Base-by-base conservation (phyloP, 495 filamentous ascomycete species). In the Xylaria scruposa region DNA sequence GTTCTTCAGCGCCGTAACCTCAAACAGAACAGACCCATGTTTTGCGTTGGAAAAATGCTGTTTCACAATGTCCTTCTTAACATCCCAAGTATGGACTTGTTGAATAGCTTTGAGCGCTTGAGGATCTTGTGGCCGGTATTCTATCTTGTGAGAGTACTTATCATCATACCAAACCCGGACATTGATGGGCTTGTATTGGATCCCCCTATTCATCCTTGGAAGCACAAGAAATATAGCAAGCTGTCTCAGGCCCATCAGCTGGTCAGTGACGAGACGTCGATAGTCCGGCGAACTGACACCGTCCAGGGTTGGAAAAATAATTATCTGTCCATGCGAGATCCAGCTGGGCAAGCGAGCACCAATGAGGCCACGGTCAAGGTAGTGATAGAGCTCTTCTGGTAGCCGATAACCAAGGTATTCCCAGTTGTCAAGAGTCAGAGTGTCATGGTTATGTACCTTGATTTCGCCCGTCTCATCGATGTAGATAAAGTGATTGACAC, bases 341-440 rank as follows among this genome's bases (percentile, higher is more conserved):
- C 90, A 94, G 76, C 92, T 93, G 10, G 97, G 86, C 19, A 97
- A 83, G 49, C 94, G 90, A 2, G 94, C 86, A 8, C 93, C 90
- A 70, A 97, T 87, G 19, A 97, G 80, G 38, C 93, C 96, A 40
- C 88, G 90, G 70, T 93, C 93, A 42, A 98, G 87, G 75, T 99
- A 98, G 78, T 93, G 92, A 79, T 94, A 97, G 7, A 99, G 83
- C 81, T 99, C 97, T 66, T 94, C 90, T 2, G 97, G 94, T 19
- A 99, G 86, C 42, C 94, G 93, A 67, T 94, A 89, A 26, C 94
- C 94, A 73, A 97, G 91, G 77, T 98, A 92, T 74, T 95, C 91
- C 80, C 96, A 93, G 72, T 94, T 87, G 80, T 98, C 95, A 26
- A 84, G 85, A 21, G 96, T 94, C 2, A 91, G 87, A 44, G 88